These are phyloP conservation scores for Solanum sejunctum DNA, from an alignment of 257 asterid species.

Conservation along the genomic window DNA sequence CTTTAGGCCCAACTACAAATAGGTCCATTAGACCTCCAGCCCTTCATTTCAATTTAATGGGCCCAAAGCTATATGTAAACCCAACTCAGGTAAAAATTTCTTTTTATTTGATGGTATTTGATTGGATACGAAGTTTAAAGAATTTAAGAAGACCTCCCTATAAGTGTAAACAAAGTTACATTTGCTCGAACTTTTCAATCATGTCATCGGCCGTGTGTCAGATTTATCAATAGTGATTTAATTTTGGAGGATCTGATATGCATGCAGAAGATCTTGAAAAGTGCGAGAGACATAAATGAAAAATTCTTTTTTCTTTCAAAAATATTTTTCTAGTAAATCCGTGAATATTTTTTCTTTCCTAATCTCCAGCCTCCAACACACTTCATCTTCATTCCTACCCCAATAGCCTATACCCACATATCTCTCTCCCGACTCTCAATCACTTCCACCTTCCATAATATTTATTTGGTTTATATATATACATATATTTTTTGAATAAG, in stretches of 20 bases:
- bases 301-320: not conserved
- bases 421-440: not conserved
- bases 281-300: not conserved
- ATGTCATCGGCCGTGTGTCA: not conserved
- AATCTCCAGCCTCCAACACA: not conserved
- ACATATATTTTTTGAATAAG: too few relatives aligned
- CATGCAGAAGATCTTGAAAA: not conserved
- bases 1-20: conserved; percentile 48
- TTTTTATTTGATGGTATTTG: not conserved
- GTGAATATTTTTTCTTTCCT: not conserved
- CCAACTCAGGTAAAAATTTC: conserved; percentile 33
- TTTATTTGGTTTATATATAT: not conserved
- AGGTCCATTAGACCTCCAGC: conserved; percentile 33
- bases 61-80: conserved; percentile 66
- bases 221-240: not conserved
- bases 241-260: not conserved
- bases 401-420: too few relatives aligned
- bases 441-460: not conserved
- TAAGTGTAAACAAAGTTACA: not conserved
- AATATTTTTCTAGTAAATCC: not conserved
- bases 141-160: not conserved
- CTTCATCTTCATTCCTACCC: not conserved
- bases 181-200: not conserved
- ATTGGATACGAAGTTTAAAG: not conserved
- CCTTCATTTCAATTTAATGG: conserved; percentile 47